Evolutionary conservation across 129 eudicot genomes (phyloP).

Genomic region (Centaurea solstitialis): DNA sequence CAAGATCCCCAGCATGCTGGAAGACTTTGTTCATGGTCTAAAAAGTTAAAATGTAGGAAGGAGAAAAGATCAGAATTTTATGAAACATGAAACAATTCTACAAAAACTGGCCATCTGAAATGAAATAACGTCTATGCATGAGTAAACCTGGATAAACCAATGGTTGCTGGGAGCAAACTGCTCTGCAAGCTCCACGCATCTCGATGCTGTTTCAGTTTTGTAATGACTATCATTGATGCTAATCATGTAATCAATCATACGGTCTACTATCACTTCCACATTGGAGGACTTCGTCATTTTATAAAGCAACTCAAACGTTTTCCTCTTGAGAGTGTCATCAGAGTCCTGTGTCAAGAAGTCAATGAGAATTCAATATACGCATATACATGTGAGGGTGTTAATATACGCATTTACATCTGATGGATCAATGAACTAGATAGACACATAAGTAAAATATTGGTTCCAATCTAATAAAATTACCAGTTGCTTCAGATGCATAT

Average conservation of each 20-base stretch:
- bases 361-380: background rate
- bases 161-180: constrained; percentile 99
- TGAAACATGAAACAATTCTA: background rate
- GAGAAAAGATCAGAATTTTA: background rate
- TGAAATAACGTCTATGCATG: background rate
- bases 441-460: background rate
- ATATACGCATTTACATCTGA: background rate
- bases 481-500: constrained; percentile 2
- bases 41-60: constrained; percentile 17
- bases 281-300: constrained; percentile 98
- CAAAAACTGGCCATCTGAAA: constrained; percentile 3
- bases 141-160: constrained; percentile 93
- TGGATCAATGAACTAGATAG: background rate
- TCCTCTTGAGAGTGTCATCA: constrained; percentile 96
- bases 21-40: constrained; percentile 99
- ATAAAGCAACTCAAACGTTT: constrained; percentile 90
- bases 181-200: constrained; percentile 99
- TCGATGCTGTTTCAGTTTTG: constrained; percentile 96
- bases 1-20: constrained; percentile 98
- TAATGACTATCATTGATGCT: constrained; percentile 92
- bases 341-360: constrained; percentile 72
- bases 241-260: constrained; percentile 98
- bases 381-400: background rate
- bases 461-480: background rate
- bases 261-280: constrained; percentile 98